Conservation (phyloP, 2,329 filamentous ascomycete genomes). For the Aurifilum marmelostoma region DNA sequence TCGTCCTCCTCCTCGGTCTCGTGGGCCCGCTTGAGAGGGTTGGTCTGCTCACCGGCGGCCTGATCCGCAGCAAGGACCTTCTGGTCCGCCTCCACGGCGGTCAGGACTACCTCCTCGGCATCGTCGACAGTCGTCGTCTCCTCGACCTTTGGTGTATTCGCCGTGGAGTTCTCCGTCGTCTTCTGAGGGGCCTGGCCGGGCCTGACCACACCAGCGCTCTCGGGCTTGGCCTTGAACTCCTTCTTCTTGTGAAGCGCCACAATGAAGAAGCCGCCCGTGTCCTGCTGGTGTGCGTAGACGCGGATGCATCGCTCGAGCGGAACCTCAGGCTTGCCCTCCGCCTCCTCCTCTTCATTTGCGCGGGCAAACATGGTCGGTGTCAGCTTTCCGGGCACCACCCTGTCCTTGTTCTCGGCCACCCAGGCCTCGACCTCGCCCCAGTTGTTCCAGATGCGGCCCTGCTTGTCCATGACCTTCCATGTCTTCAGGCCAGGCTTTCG, state of each 20-base stretch:
- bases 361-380: slow-evolving; percentile 82
- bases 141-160: slow-evolving; percentile 19
- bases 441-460: slow-evolving; percentile 74
- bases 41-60: slow-evolving; percentile 1
- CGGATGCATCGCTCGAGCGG: slow-evolving; percentile 90
- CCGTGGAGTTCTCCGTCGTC: slow-evolving; percentile 6
- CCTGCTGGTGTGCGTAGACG: slow-evolving; percentile 92
- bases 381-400: slow-evolving; percentile 66
- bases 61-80: neutral
- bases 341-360: no score
- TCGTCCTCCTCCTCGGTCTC: slow-evolving; percentile 28
- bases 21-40: slow-evolving; percentile 27
- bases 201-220: slow-evolving; percentile 51
- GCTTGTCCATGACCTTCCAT: slow-evolving; percentile 93
- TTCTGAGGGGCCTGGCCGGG: slow-evolving; percentile 17
- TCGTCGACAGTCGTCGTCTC: neutral
- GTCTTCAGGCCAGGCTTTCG: slow-evolving; percentile 74
- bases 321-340: slow-evolving; percentile 60
- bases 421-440: slow-evolving; percentile 82
- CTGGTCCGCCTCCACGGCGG: slow-evolving; percentile 30
- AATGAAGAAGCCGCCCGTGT: slow-evolving; percentile 98
- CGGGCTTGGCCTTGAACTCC: slow-evolving; percentile 79
- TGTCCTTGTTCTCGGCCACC: slow-evolving; percentile 58
- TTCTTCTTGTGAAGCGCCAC: slow-evolving; percentile 89
- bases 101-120: slow-evolving; percentile 25